phyloP scores from a whole-genome alignment of 208 protist species.

The Blechomonas ayalai region DNA sequence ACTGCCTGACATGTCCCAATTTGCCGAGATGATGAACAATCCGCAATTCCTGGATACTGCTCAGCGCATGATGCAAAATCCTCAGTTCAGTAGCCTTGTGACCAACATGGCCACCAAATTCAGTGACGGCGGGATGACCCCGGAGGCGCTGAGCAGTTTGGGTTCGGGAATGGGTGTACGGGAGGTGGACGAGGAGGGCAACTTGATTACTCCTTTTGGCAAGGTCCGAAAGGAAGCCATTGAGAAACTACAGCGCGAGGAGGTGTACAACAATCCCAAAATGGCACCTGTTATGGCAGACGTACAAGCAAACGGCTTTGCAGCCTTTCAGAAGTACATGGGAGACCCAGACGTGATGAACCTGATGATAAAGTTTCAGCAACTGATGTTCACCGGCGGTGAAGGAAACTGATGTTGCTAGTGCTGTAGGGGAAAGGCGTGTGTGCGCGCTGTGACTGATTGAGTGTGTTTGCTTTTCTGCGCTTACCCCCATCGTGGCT shows the following conservation, averaged over 20 bases:
- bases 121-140: slow-evolving; percentile 26
- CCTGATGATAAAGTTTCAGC: slow-evolving; percentile 83
- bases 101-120: slow-evolving; percentile 76
- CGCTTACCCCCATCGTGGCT: no score
- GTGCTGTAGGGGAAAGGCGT: not conserved
- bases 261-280: slow-evolving; percentile 76
- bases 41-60: slow-evolving; percentile 88
- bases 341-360: slow-evolving; percentile 87
- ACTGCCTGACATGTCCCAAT: slow-evolving; percentile 72
- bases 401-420: not conserved
- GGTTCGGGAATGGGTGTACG: slow-evolving; percentile 23
- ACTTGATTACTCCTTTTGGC: slow-evolving; percentile 75
- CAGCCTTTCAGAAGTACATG: slow-evolving; percentile 88
- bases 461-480: not conserved
- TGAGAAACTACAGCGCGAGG: slow-evolving; percentile 65
- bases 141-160: slow-evolving; percentile 39
- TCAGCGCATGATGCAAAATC: slow-evolving; percentile 87
- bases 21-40: slow-evolving; percentile 85
- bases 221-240: slow-evolving; percentile 52
- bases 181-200: slow-evolving; percentile 45
- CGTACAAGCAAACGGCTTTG: slow-evolving; percentile 68
- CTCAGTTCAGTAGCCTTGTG: slow-evolving; percentile 80
- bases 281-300: slow-evolving; percentile 77
- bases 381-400: slow-evolving; percentile 27
- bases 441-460: not conserved